phyloP scores from a whole-genome alignment of 768 basidiomycete species.

The Russula griseocarnosa region DNA sequence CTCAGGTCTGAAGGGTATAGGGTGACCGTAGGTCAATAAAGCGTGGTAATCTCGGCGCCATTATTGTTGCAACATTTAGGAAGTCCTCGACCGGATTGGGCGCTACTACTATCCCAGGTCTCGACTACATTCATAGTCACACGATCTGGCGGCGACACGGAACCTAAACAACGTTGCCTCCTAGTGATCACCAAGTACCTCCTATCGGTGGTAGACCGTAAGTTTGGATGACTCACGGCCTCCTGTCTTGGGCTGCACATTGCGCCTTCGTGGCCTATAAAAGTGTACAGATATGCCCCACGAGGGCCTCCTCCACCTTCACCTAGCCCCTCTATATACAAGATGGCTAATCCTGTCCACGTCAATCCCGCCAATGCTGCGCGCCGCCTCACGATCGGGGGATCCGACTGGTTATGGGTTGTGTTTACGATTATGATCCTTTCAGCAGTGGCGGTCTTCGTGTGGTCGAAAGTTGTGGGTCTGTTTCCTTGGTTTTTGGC shows the following conservation, averaged over 20 bases:
- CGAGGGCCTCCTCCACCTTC: not conserved
- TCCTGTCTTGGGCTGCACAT: not conserved
- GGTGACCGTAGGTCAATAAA: no score
- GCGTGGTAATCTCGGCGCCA: no score
- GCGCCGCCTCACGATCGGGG: slow-evolving; percentile 42
- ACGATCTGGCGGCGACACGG: not conserved
- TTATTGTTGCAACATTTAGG: no score
- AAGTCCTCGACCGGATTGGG: no score
- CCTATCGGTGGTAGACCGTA: not conserved
- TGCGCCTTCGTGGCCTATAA: not conserved
- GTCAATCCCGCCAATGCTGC: slow-evolving; percentile 39
- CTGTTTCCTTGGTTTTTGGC: not conserved
- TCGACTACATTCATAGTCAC: not conserved
- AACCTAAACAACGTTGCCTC: not conserved
- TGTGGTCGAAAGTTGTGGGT: slow-evolving; percentile 40
- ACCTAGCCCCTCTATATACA: not conserved
- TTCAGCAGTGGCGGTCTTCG: slow-evolving; percentile 39
- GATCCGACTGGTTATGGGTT: slow-evolving; percentile 54
- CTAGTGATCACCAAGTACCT: not conserved
- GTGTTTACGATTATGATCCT: slow-evolving; percentile 50
- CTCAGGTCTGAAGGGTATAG: no score
- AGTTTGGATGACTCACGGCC: not conserved
- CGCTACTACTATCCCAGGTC: no score
- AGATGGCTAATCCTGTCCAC: slow-evolving; percentile 31
- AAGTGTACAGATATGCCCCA: not conserved